A percentile compares a stretch with the other conserved stretches of the same genome.
Evolutionary conservation across 129 eudicot genomes (phyloP).

Genomic region (Helichrysum umbraculigerum): DNA sequence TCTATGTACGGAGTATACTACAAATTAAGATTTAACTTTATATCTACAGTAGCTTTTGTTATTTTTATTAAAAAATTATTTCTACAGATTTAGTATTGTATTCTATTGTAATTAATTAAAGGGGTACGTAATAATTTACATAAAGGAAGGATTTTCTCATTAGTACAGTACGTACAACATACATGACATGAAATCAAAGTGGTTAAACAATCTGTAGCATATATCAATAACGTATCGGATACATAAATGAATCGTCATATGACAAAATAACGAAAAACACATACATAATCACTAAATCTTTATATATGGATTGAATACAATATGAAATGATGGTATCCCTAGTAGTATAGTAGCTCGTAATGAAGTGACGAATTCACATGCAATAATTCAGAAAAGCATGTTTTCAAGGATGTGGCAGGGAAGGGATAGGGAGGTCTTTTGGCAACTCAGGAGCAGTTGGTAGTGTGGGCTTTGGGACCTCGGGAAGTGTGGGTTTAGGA

Average conservation of each 20-base stretch:
- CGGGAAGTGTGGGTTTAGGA: not conserved
- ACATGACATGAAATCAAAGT: not conserved
- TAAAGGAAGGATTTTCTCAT: too few relatives aligned
- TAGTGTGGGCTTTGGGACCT: not conserved
- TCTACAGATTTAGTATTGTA: too few relatives aligned
- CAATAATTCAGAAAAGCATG: not conserved
- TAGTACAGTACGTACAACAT: not conserved
- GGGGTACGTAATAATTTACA: too few relatives aligned
- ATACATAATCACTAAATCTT: conserved; percentile 1
- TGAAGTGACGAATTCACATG: not conserved
- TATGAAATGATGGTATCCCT: not conserved
- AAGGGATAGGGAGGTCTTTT: conserved; percentile 31
- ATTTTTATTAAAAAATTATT: too few relatives aligned
- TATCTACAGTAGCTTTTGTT: too few relatives aligned
- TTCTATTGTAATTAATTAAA: too few relatives aligned
- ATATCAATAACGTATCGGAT: not conserved
- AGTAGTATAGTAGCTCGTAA: not conserved
- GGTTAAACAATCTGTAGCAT: not conserved
- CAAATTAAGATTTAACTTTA: too few relatives aligned
- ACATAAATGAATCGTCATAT: not conserved
- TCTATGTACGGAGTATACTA: too few relatives aligned
- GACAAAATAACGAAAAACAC: not conserved
- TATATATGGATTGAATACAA: not conserved
- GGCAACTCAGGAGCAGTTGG: conserved; percentile 36
- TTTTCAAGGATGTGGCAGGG: conserved; percentile 31